Percentiles rank a stretch among this genome's conserved stretches.
These are phyloP conservation scores for Phytophthora tentaculata DNA, from an alignment of 352 stramenopile species.

Conservation along the genomic window DNA sequence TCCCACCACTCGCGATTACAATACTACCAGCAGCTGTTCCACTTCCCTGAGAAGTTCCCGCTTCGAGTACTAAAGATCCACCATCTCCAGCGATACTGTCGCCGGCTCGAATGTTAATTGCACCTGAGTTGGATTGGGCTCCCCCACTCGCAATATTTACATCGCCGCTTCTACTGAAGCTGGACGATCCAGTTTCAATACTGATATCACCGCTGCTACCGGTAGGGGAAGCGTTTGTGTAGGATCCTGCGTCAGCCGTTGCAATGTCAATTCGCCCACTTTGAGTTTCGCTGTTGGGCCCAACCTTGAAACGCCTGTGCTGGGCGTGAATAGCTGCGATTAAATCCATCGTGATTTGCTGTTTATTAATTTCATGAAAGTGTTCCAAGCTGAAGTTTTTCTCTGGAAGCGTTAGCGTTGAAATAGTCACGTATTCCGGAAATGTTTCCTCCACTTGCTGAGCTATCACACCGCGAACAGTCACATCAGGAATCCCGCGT, in stretches of 20 bases:
- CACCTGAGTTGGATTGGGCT: conserved; percentile 30
- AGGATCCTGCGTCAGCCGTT: conserved; percentile 51
- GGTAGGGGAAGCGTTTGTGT: conserved; percentile 38
- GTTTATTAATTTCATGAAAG: conserved; percentile 96
- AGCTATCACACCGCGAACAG: conserved; percentile 93
- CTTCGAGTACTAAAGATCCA: conserved; percentile 44
- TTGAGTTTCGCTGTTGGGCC: conserved; percentile 44
- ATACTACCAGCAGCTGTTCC: conserved; percentile 35
- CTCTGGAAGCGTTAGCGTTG: conserved; percentile 86
- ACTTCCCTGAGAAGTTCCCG: conserved; percentile 41
- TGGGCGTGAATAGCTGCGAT: conserved; percentile 91
- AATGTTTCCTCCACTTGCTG: conserved; percentile 92
- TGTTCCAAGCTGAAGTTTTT: conserved; percentile 90
- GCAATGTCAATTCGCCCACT: conserved; percentile 58
- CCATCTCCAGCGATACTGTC: conserved; percentile 39
- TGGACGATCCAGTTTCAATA: conserved; percentile 47
- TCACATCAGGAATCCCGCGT: conserved; percentile 72
- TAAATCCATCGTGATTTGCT: conserved; percentile 91
- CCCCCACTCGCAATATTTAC: conserved; percentile 41
- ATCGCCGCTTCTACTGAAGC: conserved; percentile 37
- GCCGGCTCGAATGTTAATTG: conserved; percentile 39
- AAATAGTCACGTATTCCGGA: conserved; percentile 92
- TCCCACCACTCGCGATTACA: conserved; percentile 38
- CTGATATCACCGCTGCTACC: conserved; percentile 42
- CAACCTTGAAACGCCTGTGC: conserved; percentile 69